phyloP scores from a whole-genome alignment of 176 grass and related monocot genomes.

The Eragrostis nindensis region DNA sequence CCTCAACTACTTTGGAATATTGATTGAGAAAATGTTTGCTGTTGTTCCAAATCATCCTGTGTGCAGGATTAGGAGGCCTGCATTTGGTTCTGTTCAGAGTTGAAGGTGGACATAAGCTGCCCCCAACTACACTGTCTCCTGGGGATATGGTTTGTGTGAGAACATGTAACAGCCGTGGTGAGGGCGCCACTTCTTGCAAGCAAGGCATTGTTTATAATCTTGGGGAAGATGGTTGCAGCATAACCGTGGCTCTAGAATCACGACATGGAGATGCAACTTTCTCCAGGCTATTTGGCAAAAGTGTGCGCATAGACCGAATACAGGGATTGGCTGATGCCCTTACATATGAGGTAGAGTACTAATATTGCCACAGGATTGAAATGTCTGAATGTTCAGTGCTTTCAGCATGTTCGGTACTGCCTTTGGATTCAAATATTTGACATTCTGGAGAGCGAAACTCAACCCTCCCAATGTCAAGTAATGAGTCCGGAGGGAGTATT shows the following conservation, averaged over 20 bases:
- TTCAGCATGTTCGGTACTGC: background rate
- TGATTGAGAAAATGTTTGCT: background rate
- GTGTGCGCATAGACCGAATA: constrained; percentile 86
- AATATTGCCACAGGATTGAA: constrained; percentile 21
- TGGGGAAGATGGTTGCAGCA: constrained; percentile 89
- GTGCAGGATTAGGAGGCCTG: constrained; percentile 78
- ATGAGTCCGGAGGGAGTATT: background rate
- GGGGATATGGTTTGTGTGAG: constrained; percentile 95
- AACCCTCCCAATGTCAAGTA: background rate
- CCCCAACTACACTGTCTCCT: constrained; percentile 85
- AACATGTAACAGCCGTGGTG: constrained; percentile 78
- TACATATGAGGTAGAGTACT: constrained; percentile 80
- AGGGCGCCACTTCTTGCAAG: constrained; percentile 83
- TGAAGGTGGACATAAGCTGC: constrained; percentile 87
- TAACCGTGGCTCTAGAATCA: constrained; percentile 88
- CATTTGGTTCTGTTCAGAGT: constrained; percentile 92
- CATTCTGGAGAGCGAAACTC: background rate
- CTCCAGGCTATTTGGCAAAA: constrained; percentile 92
- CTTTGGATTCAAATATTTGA: background rate
- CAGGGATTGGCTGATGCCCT: constrained; percentile 92
- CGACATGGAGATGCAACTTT: constrained; percentile 92
- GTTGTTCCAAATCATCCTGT: constrained; percentile 11
- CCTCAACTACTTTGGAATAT: background rate
- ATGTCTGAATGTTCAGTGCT: background rate
- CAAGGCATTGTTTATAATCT: constrained; percentile 95